Evolutionary conservation across 441 rosid genomes (phyloP).

Genomic region (Geranium incanum): DNA sequence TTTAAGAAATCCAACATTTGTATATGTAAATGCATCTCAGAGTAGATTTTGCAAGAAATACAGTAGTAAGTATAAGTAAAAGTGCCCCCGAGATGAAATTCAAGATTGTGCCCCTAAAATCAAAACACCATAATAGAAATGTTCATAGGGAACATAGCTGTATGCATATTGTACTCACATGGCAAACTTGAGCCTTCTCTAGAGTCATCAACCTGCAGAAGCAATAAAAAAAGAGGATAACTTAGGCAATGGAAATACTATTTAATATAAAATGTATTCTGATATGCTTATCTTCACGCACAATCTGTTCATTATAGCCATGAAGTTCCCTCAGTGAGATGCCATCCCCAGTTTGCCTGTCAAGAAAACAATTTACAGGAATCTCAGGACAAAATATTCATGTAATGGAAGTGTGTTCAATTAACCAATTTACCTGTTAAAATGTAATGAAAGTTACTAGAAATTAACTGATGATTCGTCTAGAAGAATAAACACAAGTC

Average conservation of each 20-base stretch:
- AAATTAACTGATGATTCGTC: neutral
- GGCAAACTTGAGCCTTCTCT: constrained; percentile 35
- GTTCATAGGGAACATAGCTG: constrained; percentile 9
- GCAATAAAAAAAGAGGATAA: constrained; percentile 23
- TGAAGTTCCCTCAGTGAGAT: constrained; percentile 25
- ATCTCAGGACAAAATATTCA: constrained; percentile 20
- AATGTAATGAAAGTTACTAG: neutral
- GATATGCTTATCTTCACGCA: constrained; percentile 26
- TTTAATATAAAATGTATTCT: constrained; percentile 17
- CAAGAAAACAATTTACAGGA: constrained; percentile 32
- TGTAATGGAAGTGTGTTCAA: neutral
- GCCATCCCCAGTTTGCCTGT: constrained; percentile 52
- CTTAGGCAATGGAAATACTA: constrained; percentile 11
- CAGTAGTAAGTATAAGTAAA: neutral
- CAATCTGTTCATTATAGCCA: constrained; percentile 32
- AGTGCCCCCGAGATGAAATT: neutral
- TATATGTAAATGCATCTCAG: neutral
- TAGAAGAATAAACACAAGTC: neutral
- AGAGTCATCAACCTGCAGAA: constrained; percentile 54
- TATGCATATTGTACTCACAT: constrained; percentile 36
- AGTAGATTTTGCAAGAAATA: neutral
- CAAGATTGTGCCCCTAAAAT: constrained; percentile 8
- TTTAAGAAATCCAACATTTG: neutral
- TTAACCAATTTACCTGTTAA: neutral
- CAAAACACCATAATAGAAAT: constrained; percentile 5